Percentiles rank a stretch among this genome's conserved stretches.
Evolutionary conservation across 2,329 filamentous ascomycete genomes (phyloP).

Genomic region (Xylariomycetidae sp.): DNA sequence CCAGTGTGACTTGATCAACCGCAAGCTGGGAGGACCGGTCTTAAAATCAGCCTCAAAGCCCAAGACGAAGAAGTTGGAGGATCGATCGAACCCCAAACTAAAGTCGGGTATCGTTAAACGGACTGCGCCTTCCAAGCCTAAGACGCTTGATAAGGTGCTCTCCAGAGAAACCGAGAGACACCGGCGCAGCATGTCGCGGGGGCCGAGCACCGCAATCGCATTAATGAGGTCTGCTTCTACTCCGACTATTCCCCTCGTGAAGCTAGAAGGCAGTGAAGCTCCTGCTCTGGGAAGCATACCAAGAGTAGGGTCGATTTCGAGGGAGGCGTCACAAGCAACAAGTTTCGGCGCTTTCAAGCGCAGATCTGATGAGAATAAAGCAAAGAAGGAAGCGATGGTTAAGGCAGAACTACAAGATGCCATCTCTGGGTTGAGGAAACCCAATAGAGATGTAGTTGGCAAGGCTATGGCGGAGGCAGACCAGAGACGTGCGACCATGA

Average conservation of each 20-base stretch:
- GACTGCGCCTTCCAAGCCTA: no score
- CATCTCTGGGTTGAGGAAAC: constrained; percentile 69
- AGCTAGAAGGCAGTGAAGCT: constrained; percentile 64
- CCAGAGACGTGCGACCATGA: constrained; percentile 52
- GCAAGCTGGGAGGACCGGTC: constrained; percentile 70
- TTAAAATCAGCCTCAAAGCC: constrained; percentile 50
- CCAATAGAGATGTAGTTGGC: constrained; percentile 66
- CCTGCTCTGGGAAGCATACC: constrained; percentile 45
- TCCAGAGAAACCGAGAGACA: constrained; percentile 51
- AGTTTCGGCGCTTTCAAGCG: constrained; percentile 42
- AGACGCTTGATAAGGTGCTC: constrained; percentile 57
- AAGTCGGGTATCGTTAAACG: constrained; percentile 49
- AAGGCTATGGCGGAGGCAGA: constrained; percentile 63
- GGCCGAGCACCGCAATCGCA: constrained; percentile 53
- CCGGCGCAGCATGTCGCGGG: constrained; percentile 52
- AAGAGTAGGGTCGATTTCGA: constrained; percentile 34
- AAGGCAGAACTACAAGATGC: constrained; percentile 70
- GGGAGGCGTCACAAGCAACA: constrained; percentile 33
- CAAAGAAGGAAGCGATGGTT: constrained; percentile 61
- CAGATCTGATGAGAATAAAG: constrained; percentile 50
- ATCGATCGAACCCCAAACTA: constrained; percentile 36
- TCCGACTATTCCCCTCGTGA: constrained; percentile 59
- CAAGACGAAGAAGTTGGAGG: constrained; percentile 44
- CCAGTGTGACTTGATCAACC: constrained; percentile 64
- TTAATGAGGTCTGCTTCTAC: constrained; percentile 67